Evolutionary conservation across 2,329 filamentous ascomycete genomes (phyloP).

Genomic region (Microdochium bolleyi): DNA sequence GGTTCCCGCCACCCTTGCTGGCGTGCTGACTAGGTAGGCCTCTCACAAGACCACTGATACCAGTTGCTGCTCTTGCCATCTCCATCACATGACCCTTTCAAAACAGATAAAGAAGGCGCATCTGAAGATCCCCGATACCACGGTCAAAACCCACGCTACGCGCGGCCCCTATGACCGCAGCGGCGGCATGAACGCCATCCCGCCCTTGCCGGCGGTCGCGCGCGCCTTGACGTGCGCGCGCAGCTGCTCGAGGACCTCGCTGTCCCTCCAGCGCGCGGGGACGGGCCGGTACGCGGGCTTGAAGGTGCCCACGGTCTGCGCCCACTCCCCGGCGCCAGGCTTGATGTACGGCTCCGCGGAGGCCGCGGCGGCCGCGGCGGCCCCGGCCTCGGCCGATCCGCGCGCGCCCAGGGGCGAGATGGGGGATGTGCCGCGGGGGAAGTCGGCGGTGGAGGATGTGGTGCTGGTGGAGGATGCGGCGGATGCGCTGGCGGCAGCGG

Average conservation of each 20-base stretch:
- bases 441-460: background rate
- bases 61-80: too few species aligned
- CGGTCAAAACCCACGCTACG: too few species aligned
- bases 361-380: constrained; percentile 21
- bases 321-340: constrained; percentile 71
- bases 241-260: constrained; percentile 69
- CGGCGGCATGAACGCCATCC: constrained; percentile 52
- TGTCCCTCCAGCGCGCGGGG: constrained; percentile 75
- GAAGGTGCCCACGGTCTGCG: constrained; percentile 90
- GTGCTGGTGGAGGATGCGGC: background rate
- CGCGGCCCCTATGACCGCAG: constrained; percentile 22
- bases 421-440: background rate
- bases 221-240: constrained; percentile 70
- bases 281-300: constrained; percentile 90
- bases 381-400: constrained; percentile 16
- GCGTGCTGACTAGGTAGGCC: too few species aligned
- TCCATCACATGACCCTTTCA: too few species aligned
- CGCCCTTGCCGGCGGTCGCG: constrained; percentile 37
- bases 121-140: too few species aligned
- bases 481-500: constrained; percentile 8
- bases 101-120: too few species aligned
- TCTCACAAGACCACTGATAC: too few species aligned
- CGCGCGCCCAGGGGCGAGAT: constrained; percentile 2
- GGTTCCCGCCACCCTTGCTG: background rate
- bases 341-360: constrained; percentile 14